phyloP scores from a whole-genome alignment of 495 filamentous ascomycete genomes.

The Tetracladium marchalianum region DNA sequence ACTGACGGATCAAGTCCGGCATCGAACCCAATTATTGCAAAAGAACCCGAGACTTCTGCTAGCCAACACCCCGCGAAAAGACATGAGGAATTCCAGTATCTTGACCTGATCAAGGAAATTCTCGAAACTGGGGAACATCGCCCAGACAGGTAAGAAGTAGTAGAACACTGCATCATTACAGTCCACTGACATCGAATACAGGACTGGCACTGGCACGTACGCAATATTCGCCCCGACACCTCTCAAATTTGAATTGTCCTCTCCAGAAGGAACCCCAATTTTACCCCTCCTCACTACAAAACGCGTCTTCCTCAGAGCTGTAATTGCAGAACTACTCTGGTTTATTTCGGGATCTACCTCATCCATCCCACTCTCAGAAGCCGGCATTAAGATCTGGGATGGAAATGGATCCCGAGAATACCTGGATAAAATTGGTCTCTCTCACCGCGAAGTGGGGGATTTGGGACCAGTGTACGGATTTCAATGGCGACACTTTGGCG shows the following conservation, averaged over 20 bases:
- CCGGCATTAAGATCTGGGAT: constrained; percentile 95
- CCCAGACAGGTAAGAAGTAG: constrained; percentile 52
- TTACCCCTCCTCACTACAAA: constrained; percentile 94
- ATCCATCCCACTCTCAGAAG: constrained; percentile 56
- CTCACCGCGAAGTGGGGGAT: constrained; percentile 73
- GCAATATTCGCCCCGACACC: constrained; percentile 80
- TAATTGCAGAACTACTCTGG: constrained; percentile 93
- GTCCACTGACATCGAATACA: constrained; percentile 17
- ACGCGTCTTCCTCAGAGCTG: constrained; percentile 85
- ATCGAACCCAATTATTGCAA: not conserved
- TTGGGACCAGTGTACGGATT: constrained; percentile 96
- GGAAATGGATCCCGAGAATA: constrained; percentile 85
- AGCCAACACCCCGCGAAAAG: constrained; percentile 11
- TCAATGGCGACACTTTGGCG: constrained; percentile 98
- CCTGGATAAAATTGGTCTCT: constrained; percentile 74
- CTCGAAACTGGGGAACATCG: constrained; percentile 67
- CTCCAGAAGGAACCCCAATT: constrained; percentile 44
- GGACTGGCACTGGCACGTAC: constrained; percentile 87
- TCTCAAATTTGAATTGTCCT: constrained; percentile 75
- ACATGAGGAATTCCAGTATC: constrained; percentile 71
- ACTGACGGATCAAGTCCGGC: too few relatives aligned
- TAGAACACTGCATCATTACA: not conserved
- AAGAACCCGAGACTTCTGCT: not conserved
- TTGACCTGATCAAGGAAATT: constrained; percentile 66
- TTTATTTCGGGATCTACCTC: constrained; percentile 82